phyloP scores from a whole-genome alignment of 345 rosid species.

The Salix exigua region DNA sequence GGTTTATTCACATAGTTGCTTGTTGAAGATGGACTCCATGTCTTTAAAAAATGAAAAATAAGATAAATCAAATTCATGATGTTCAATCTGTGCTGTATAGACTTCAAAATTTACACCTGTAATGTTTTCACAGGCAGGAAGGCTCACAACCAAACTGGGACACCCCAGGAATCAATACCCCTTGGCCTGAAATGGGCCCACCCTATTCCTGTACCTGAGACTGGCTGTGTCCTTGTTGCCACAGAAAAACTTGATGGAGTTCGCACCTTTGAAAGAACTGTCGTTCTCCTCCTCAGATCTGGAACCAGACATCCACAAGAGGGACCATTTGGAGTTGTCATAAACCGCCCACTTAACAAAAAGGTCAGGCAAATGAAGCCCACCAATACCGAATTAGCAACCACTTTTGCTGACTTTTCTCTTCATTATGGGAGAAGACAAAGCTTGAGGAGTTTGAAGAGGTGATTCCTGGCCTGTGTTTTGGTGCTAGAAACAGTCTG shows the following conservation, averaged over 20 bases:
- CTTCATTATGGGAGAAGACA: slow-evolving; percentile 52
- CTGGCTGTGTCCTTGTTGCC: slow-evolving; percentile 91
- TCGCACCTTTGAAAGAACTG: slow-evolving; percentile 73
- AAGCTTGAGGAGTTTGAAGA: slow-evolving; percentile 71
- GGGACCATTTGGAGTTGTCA: slow-evolving; percentile 86
- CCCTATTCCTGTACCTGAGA: slow-evolving; percentile 84
- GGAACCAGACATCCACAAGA: slow-evolving; percentile 84
- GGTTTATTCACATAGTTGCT: neutral
- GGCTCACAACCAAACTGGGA: slow-evolving; percentile 41
- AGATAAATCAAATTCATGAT: neutral
- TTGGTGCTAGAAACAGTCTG: slow-evolving; percentile 71
- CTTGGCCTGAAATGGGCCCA: slow-evolving; percentile 82
- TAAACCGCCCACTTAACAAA: slow-evolving; percentile 79
- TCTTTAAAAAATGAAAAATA: neutral
- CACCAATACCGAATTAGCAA: slow-evolving; percentile 65
- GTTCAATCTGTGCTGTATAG: neutral
- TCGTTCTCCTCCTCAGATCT: slow-evolving; percentile 83
- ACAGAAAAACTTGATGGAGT: slow-evolving; percentile 91
- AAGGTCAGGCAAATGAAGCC: slow-evolving; percentile 78
- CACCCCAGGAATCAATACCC: slow-evolving; percentile 46
- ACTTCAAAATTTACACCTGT: neutral
- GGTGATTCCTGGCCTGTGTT: slow-evolving; percentile 74
- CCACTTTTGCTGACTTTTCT: slow-evolving; percentile 75
- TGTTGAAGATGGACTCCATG: neutral
- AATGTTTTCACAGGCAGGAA: slow-evolving; percentile 46